These are phyloP conservation scores for Aureobasidium musti DNA, from an alignment of 2,329 filamentous ascomycete genomes.

Conservation along the genomic window DNA sequence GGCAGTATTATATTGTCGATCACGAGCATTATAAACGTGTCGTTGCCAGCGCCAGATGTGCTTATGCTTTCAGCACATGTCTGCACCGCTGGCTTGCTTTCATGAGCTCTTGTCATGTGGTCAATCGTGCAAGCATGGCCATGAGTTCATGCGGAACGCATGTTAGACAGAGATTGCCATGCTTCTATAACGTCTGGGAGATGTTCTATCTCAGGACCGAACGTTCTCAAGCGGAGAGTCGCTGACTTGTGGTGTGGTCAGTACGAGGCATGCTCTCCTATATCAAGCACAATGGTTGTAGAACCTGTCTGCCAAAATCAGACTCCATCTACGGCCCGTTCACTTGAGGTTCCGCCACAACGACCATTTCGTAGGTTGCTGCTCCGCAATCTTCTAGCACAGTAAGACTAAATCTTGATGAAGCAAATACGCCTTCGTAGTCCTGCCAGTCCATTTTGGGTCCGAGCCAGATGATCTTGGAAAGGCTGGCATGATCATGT, in stretches of 20 bases:
- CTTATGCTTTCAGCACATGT: not conserved
- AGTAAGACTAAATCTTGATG: slow-evolving; percentile 29
- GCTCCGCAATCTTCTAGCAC: slow-evolving; percentile 30
- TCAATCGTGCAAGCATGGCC: not conserved
- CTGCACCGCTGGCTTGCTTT: not conserved
- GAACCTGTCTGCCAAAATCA: not conserved
- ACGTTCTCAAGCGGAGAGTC: not conserved
- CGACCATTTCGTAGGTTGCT: slow-evolving; percentile 34
- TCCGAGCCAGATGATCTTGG: slow-evolving; percentile 48
- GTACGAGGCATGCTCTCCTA: not conserved
- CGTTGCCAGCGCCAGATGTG: not conserved
- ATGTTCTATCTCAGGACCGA: not conserved
- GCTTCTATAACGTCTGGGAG: not conserved
- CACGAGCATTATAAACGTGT: not conserved
- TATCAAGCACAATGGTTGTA: not conserved
- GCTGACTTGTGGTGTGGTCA: not conserved
- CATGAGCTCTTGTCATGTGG: not conserved
- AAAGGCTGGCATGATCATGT: slow-evolving; percentile 39
- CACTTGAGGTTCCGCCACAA: slow-evolving; percentile 30
- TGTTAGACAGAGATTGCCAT: not conserved
- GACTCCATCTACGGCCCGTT: not conserved
- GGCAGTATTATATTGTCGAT: not conserved
- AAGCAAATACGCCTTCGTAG: slow-evolving; percentile 32
- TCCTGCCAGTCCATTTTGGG: slow-evolving; percentile 47
- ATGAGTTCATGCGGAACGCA: not conserved